Evolutionary conservation across 2,329 filamentous ascomycete genomes (phyloP).

Genomic region (Corynespora cassiicola): DNA sequence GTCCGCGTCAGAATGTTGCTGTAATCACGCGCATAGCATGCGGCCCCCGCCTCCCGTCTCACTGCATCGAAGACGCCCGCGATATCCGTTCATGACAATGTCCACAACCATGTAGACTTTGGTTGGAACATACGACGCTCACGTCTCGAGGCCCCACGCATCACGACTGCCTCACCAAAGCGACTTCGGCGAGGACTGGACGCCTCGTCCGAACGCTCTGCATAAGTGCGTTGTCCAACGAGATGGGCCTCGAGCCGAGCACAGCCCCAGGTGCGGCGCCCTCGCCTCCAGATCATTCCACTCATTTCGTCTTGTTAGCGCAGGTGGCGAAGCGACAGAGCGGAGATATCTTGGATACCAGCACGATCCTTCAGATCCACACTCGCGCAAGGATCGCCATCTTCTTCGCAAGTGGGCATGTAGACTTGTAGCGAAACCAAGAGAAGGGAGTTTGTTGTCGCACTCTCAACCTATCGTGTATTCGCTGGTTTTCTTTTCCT

Average conservation of each 20-base stretch:
- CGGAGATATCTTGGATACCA: too few relatives aligned
- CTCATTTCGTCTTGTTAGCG: constrained; percentile 35
- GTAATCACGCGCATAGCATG: constrained; percentile 3
- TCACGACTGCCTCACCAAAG: constrained; percentile 18
- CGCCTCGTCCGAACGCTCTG: neutral
- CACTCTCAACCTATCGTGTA: neutral
- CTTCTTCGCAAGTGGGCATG: too few relatives aligned
- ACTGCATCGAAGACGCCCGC: neutral
- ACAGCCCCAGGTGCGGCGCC: constrained; percentile 24
- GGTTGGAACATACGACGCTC: too few relatives aligned
- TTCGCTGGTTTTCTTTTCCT: constrained; percentile 8
- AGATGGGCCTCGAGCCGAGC: too few relatives aligned
- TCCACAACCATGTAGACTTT: too few relatives aligned
- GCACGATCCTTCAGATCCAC: too few relatives aligned
- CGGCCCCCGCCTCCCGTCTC: neutral
- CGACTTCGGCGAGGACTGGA: constrained; percentile 12
- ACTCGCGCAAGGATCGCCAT: too few relatives aligned
- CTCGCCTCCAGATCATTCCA: constrained; percentile 19
- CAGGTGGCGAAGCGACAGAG: constrained; percentile 37
- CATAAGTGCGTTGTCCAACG: too few relatives aligned
- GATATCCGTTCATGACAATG: too few relatives aligned
- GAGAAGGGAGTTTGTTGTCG: too few relatives aligned
- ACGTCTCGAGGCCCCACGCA: constrained; percentile 1
- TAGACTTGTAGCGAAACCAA: too few relatives aligned
- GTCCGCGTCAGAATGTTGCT: neutral